phyloP scores from a whole-genome alignment of 2,329 filamentous ascomycete genomes.

The Rutstroemia sp. region DNA sequence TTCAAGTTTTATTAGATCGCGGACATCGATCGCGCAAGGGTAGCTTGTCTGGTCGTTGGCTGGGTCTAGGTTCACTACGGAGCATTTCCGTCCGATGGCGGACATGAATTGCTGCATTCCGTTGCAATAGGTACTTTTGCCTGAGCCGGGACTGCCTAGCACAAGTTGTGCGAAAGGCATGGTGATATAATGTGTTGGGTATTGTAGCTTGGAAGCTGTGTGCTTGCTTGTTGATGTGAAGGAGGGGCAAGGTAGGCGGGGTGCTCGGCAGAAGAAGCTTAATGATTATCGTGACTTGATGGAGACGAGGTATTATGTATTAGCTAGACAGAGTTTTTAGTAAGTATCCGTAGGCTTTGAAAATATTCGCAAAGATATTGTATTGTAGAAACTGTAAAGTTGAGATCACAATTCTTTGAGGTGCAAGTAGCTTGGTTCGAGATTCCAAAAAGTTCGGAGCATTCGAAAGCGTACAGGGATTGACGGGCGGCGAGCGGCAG shows the following conservation, averaged over 20 bases:
- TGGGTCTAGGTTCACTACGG: conserved; percentile 91
- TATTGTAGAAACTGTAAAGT: background rate
- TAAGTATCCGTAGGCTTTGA: no score
- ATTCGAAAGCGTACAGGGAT: background rate
- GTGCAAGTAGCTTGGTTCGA: background rate
- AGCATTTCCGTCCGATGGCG: conserved; percentile 90
- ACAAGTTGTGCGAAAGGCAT: conserved; percentile 50
- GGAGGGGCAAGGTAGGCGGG: conserved; percentile 1
- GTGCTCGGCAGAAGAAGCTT: background rate
- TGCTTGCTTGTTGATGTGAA: background rate
- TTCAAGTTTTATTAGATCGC: conserved; percentile 80
- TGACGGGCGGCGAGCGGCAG: background rate
- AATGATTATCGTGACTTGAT: no score
- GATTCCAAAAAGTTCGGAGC: background rate
- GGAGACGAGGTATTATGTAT: background rate
- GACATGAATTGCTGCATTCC: conserved; percentile 98
- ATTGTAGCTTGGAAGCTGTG: background rate
- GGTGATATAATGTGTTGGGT: background rate
- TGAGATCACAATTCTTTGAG: no score
- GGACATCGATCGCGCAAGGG: conserved; percentile 82
- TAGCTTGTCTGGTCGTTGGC: conserved; percentile 93
- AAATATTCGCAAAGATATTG: background rate
- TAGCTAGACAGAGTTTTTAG: background rate
- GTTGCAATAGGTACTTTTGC: conserved; percentile 98
- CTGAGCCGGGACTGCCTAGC: conserved; percentile 87